These are phyloP conservation scores for Cicer bijugum DNA, from an alignment of 306 rosid genomes.

Conservation along the genomic window DNA sequence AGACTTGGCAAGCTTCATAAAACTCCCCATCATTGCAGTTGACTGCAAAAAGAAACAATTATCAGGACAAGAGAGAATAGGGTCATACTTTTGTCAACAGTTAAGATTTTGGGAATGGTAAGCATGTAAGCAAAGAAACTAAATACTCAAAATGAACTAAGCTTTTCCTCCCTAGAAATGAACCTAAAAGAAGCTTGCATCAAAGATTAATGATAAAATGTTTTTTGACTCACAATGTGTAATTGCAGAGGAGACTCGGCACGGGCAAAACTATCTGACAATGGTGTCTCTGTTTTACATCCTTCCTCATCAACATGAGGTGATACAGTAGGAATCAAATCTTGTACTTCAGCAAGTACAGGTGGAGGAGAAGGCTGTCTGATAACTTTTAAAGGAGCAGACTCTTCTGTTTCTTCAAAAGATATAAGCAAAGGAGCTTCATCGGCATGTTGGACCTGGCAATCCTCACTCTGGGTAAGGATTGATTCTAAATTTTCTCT, in stretches of 20 bases:
- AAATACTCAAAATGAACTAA: constrained; percentile 40
- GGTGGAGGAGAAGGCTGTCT: constrained; percentile 94
- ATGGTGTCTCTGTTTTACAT: constrained; percentile 52
- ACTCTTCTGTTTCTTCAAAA: constrained; percentile 64
- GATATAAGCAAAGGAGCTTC: constrained; percentile 75
- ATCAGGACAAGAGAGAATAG: constrained; percentile 37
- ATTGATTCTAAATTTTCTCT: constrained; percentile 52
- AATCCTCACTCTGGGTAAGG: constrained; percentile 54
- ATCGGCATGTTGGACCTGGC: constrained; percentile 46
- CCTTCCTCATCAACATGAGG: constrained; percentile 59
- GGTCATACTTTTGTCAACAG: neutral
- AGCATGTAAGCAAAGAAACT: constrained; percentile 29
- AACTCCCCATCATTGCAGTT: constrained; percentile 81
- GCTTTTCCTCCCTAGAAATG: constrained; percentile 32
- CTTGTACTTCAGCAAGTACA: constrained; percentile 91
- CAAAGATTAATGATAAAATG: constrained; percentile 27
- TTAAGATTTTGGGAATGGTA: constrained; percentile 14
- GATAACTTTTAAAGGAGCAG: constrained; percentile 58
- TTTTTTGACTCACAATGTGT: constrained; percentile 63
- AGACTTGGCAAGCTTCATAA: constrained; percentile 89
- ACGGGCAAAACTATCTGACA: constrained; percentile 58
- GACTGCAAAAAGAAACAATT: constrained; percentile 66
- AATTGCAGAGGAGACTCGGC: constrained; percentile 77
- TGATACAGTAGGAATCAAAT: constrained; percentile 73
- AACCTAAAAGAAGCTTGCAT: constrained; percentile 1